Base-by-base conservation (phyloP, 306 rosid species). In the Vigna reflexopilosa region DNA sequence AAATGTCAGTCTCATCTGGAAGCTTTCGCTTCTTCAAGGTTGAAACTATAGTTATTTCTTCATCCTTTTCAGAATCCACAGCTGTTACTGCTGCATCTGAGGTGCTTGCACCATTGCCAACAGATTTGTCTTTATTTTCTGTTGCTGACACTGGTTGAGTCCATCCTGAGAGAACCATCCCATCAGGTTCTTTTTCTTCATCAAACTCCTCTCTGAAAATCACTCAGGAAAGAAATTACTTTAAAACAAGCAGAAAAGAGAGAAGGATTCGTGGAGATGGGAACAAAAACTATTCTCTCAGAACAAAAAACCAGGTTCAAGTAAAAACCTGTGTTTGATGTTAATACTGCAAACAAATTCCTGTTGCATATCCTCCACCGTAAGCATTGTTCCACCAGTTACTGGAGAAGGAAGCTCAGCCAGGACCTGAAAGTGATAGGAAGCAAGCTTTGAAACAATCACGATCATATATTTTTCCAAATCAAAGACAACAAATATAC, bases 121-220 rank as follows among this genome's bases (percentile, higher is more conserved):
- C 66, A 48, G 96, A 52, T 75, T 89, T 86, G 74, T 77, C 90
- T 44, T 86, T 84, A 62, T 75, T 85, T 15, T 85, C 97, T 67
- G 69, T 76, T 74, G 80, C 78, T 9, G 89, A 56, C 59, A 85
- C 82, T 44, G 94, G 84, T 86, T 83, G 91, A 65, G 85, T 88
- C 98, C 97, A 96, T 80, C 99, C 99, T 42, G 88, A 78, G 66
- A 96, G 96, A 80, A 96, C 87, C 97, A 96, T 87, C 55, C 91
- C 97, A 78, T 96, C 98, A 26, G 99, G 97, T 84, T 96, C 99
- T 84, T 96, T 93, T 88, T 96, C 99, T 83, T 93, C 98, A 38
- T 96, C 98, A 70, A 96, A 96, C 73, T 91, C 99, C 81, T 93
- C 98, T 76, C 99, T 96, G 77, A 63, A 77, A 65, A 84, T 19